Evolutionary conservation across 83 land plant species (phyloP).

Genomic region (Picea engelmannii): DNA sequence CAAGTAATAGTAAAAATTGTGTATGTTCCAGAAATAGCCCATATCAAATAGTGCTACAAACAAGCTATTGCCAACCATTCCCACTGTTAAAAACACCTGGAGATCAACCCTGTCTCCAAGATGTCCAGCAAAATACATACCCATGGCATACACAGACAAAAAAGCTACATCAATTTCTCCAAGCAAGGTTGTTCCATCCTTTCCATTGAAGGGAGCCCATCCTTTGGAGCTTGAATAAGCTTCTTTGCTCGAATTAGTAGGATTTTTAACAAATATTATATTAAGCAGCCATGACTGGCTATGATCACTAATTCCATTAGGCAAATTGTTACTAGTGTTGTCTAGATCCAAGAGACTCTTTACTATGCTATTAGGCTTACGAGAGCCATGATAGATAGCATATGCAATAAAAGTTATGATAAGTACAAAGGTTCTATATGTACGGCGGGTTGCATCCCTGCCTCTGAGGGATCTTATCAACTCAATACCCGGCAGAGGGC

Average conservation of each 20-base stretch:
- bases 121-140: conserved; percentile 73
- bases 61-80: conserved; percentile 74
- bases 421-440: conserved; percentile 36
- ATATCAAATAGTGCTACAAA: conserved; percentile 55
- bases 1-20: conserved; percentile 52
- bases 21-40: conserved; percentile 69
- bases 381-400: conserved; percentile 79
- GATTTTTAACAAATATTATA: background rate
- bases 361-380: conserved; percentile 85
- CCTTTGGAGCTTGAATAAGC: too few species aligned
- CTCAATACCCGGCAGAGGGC: conserved; percentile 11
- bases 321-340: background rate
- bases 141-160: conserved; percentile 57
- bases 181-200: conserved; percentile 56
- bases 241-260: too few species aligned
- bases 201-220: conserved; percentile 79
- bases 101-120: conserved; percentile 29
- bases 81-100: conserved; percentile 53
- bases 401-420: conserved; percentile 82
- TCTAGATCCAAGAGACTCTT: conserved; percentile 54
- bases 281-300: conserved; percentile 3
- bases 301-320: background rate
- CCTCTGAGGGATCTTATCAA: background rate
- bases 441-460: conserved; percentile 16
- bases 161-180: conserved; percentile 88